Conservation (phyloP, 305 asterid species). For the Fraxinus greggii region DNA sequence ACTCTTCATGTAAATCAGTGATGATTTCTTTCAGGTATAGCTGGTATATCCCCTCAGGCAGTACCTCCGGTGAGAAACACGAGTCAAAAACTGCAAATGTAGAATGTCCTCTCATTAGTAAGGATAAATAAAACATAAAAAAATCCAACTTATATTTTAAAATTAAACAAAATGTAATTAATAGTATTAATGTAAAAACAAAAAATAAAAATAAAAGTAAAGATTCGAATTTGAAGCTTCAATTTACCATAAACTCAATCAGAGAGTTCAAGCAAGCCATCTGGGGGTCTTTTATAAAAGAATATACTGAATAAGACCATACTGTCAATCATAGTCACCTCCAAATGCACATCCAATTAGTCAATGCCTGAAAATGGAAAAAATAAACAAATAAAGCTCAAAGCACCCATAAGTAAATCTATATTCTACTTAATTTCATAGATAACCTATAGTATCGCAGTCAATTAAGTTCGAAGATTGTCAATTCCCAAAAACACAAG, state of each 20-base stretch:
- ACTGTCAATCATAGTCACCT: conserved; percentile 28
- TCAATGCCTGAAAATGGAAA: conserved; percentile 31
- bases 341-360: conserved; percentile 26
- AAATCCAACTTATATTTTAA: not conserved
- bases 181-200: not conserved
- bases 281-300: conserved; percentile 92
- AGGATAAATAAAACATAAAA: not conserved
- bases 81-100: conserved; percentile 84
- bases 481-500: not conserved
- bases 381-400: not conserved
- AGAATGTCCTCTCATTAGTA: conserved; percentile 28
- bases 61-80: conserved; percentile 91
- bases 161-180: not conserved
- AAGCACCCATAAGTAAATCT: conserved; percentile 13
- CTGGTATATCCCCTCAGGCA: conserved; percentile 84
- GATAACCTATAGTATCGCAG: too few species aligned
- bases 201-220: not conserved
- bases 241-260: conserved; percentile 82
- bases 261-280: conserved; percentile 87
- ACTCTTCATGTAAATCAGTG: conserved; percentile 82
- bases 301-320: conserved; percentile 90
- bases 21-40: conserved; percentile 86
- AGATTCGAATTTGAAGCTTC: not conserved
- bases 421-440: not conserved
- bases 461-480: too few species aligned